These are phyloP conservation scores for Leonotis leonurus DNA, from an alignment of 257 asterid species.

Conservation along the genomic window DNA sequence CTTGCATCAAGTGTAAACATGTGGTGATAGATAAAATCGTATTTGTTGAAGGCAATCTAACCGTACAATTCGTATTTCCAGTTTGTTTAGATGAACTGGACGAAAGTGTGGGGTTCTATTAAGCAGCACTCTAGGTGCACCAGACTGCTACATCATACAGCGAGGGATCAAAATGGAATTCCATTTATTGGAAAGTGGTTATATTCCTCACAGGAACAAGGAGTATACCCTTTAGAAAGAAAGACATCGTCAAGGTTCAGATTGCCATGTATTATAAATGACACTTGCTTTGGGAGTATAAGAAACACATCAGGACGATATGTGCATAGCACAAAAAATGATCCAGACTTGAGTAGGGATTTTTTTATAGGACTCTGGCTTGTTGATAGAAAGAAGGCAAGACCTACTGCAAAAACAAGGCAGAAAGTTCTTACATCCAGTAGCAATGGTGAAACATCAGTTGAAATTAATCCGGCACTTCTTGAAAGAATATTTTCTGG, in stretches of 20 bases:
- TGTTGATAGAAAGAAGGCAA: slow-evolving; percentile 45
- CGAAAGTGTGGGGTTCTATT: slow-evolving; percentile 31
- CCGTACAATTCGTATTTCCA: slow-evolving; percentile 14
- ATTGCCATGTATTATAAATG: slow-evolving; percentile 23
- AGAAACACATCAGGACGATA: slow-evolving; percentile 27
- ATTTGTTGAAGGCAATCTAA: slow-evolving; percentile 5
- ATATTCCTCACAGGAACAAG: slow-evolving; percentile 16
- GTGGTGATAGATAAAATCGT: neutral
- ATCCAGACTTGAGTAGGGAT: slow-evolving; percentile 61
- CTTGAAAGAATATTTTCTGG: slow-evolving; percentile 42
- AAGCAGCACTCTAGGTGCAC: slow-evolving; percentile 29
- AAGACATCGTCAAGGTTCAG: slow-evolving; percentile 25
- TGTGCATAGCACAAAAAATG: slow-evolving; percentile 29
- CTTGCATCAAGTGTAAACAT: neutral
- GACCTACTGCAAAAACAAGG: slow-evolving; percentile 24
- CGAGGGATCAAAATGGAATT: slow-evolving; percentile 27
- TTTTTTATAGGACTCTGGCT: slow-evolving; percentile 72
- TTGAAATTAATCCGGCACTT: slow-evolving; percentile 17
- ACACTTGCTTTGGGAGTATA: slow-evolving; percentile 22
- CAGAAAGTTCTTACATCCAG: slow-evolving; percentile 21
- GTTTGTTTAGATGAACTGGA: slow-evolving; percentile 50
- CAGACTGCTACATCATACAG: slow-evolving; percentile 13
- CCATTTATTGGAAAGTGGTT: slow-evolving; percentile 21
- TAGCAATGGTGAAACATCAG: slow-evolving; percentile 20
- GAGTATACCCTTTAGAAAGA: slow-evolving; percentile 31